Conservation (phyloP, 2,329 filamentous ascomycete species). For the Neonectria faginata region DNA sequence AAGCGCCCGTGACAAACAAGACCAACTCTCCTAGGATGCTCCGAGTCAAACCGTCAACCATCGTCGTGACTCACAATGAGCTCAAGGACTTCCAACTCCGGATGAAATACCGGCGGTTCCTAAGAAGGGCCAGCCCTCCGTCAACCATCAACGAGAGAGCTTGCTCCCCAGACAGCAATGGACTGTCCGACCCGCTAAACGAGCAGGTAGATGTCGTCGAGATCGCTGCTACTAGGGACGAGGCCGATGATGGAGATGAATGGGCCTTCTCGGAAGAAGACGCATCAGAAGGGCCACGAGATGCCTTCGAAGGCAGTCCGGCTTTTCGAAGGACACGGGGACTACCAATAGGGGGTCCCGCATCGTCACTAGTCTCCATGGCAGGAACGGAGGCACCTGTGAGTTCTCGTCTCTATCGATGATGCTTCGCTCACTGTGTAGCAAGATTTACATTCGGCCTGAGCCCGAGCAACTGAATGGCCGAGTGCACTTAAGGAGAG, state of each 20-base stretch:
- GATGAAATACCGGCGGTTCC: conserved; percentile 37
- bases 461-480: not conserved
- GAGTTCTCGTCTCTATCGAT: not conserved
- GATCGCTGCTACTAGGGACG: not conserved
- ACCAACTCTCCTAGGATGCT: conserved; percentile 31
- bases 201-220: not conserved
- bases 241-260: not conserved
- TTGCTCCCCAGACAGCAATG: conserved; percentile 3
- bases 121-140: not conserved
- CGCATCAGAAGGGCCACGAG: not conserved
- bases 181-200: not conserved
- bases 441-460: not conserved
- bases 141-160: not conserved
- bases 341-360: not conserved
- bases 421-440: not conserved
- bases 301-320: not conserved
- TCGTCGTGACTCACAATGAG: conserved; percentile 33
- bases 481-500: not conserved
- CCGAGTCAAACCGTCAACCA: conserved; percentile 36
- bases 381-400: not conserved
- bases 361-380: not conserved
- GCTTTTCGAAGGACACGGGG: not conserved
- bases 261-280: not conserved
- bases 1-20: not conserved
- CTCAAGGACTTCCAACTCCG: conserved; percentile 38